Conservation (phyloP, 345 rosid species). For the Syzygium jambos region DNA sequence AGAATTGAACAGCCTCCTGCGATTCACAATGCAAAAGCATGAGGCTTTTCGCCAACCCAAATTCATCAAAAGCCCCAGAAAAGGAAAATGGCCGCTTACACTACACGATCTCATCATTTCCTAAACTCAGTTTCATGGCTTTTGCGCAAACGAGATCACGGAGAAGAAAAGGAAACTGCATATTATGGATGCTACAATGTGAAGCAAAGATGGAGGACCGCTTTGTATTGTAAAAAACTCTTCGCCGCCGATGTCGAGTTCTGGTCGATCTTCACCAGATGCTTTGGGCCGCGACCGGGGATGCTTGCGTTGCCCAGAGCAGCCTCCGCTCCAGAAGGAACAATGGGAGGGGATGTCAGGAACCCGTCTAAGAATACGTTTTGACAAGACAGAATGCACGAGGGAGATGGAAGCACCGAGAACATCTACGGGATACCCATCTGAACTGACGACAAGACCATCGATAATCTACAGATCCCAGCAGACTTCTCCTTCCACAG, state of each 20-base stretch:
- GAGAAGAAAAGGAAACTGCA: neutral
- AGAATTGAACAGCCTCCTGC: neutral
- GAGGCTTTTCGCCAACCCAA: neutral
- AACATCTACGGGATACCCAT: constrained; percentile 64
- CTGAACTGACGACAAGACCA: constrained; percentile 72
- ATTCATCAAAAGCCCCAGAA: neutral
- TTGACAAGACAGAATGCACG: neutral
- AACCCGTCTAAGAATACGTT: neutral
- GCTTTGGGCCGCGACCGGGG: neutral
- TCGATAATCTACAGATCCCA: constrained; percentile 85
- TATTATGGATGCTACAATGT: neutral
- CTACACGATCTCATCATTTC: neutral
- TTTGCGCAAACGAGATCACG: neutral
- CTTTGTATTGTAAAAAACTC: neutral
- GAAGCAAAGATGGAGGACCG: neutral
- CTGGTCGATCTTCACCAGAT: neutral
- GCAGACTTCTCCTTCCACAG: constrained; percentile 56
- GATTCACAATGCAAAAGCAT: neutral
- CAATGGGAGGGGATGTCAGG: neutral
- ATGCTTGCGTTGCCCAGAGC: neutral
- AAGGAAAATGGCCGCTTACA: neutral
- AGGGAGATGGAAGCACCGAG: neutral
- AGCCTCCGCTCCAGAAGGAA: neutral
- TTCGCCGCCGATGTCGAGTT: neutral
- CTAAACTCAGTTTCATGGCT: neutral